These are phyloP conservation scores for Zymoseptoria crescenta DNA, from an alignment of 2,329 filamentous ascomycete genomes.

Conservation along the genomic window DNA sequence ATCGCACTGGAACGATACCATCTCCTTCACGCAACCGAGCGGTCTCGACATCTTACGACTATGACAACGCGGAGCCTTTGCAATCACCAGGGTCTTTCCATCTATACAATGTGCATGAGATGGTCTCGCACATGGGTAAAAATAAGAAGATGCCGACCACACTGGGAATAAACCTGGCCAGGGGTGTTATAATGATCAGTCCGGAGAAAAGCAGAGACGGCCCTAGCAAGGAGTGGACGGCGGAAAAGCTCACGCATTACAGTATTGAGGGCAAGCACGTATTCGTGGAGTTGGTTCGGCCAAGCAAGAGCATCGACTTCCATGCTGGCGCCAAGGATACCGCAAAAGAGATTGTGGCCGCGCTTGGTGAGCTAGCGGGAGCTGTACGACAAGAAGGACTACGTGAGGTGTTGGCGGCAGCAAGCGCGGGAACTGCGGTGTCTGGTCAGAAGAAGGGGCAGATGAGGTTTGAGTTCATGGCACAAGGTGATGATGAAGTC, in stretches of 20 bases:
- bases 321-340: conserved; percentile 97
- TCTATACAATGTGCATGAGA: conserved; percentile 94
- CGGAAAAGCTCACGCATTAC: conserved; percentile 93
- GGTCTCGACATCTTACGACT: conserved; percentile 28
- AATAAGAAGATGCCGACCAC: conserved; percentile 98
- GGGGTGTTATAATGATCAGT: conserved; percentile 81
- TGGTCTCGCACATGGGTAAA: conserved; percentile 94
- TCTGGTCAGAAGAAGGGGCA: conserved; percentile 68
- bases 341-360: conserved; percentile 82
- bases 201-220: conserved; percentile 79
- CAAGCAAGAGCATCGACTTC: conserved; percentile 92
- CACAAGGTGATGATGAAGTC: conserved; percentile 92
- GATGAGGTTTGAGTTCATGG: conserved; percentile 91
- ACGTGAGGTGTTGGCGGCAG: conserved; percentile 69
- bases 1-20: conserved; percentile 37
- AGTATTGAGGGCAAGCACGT: conserved; percentile 97
- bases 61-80: conserved; percentile 35
- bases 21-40: conserved; percentile 51
- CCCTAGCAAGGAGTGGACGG: conserved; percentile 83
- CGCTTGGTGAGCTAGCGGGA: conserved; percentile 81
- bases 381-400: conserved; percentile 75
- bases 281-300: conserved; percentile 84
- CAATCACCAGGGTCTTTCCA: conserved; percentile 73
- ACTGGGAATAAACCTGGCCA: conserved; percentile 82
- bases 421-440: conserved; percentile 55